Evolutionary conservation across 2,329 filamentous ascomycete genomes (phyloP).

Genomic region (Hymenoscyphus fructigenus): DNA sequence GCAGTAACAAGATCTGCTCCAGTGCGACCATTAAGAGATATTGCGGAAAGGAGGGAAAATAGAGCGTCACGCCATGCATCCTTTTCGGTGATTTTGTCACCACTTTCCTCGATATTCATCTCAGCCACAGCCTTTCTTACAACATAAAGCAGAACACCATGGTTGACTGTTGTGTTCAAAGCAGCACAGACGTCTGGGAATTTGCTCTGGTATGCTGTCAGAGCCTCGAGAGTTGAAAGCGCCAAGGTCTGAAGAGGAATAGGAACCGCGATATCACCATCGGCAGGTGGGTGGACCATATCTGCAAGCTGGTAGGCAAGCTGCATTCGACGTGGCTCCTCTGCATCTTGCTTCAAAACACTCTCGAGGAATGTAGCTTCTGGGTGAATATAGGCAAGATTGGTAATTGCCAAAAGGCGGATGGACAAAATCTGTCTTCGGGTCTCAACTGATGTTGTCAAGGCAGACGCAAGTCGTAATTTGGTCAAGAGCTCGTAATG

Average conservation of each 20-base stretch:
- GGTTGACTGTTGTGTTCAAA: conserved; percentile 93
- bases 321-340: conserved; percentile 86
- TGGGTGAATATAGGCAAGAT: conserved; percentile 83
- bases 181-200: conserved; percentile 81
- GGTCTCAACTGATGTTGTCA: conserved; percentile 63
- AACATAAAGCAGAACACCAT: conserved; percentile 90
- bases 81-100: conserved; percentile 61
- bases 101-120: conserved; percentile 63
- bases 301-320: conserved; percentile 91
- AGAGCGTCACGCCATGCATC: conserved; percentile 90
- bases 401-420: conserved; percentile 83
- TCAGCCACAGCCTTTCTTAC: conserved; percentile 87
- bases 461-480: conserved; percentile 77
- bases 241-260: conserved; percentile 79
- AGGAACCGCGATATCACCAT: conserved; percentile 67
- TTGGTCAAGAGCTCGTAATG: conserved; percentile 86
- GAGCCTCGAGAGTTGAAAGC: conserved; percentile 78
- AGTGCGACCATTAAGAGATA: conserved; percentile 72
- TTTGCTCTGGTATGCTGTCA: conserved; percentile 77
- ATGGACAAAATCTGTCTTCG: conserved; percentile 77
- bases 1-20: conserved; percentile 84
- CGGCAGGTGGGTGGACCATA: conserved; percentile 78
- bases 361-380: conserved; percentile 84
- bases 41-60: conserved; percentile 81
- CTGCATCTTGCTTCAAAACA: conserved; percentile 80